These are phyloP conservation scores for Malassezia sympodialis DNA, from an alignment of 1,284 basidiomycete genomes.

Conservation along the genomic window DNA sequence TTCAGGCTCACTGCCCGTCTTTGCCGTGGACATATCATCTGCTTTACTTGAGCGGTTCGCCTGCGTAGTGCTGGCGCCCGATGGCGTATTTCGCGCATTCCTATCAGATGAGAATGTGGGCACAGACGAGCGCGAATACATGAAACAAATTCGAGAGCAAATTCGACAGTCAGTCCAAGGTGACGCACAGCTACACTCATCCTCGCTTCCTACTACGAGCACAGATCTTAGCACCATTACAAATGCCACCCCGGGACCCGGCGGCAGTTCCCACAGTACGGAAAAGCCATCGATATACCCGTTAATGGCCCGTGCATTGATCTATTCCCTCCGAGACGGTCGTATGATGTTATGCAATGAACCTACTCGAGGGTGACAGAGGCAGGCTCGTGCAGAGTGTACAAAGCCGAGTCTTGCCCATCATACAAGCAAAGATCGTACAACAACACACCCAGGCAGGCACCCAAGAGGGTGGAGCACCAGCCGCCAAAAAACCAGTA, in stretches of 20 bases:
- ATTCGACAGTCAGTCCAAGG: neutral
- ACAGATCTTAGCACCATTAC: neutral
- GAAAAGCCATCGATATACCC: neutral
- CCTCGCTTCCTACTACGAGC: neutral
- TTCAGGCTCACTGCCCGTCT: slow-evolving; percentile 29
- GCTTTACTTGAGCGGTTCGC: slow-evolving; percentile 23
- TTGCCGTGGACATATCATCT: slow-evolving; percentile 35
- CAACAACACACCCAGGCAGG: slow-evolving; percentile 37
- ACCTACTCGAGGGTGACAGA: neutral
- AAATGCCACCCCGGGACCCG: neutral
- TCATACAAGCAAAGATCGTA: slow-evolving; percentile 48
- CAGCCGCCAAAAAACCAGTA: slow-evolving; percentile 68
- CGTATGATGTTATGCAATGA: neutral
- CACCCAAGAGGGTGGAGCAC: slow-evolving; percentile 37
- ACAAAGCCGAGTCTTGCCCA: slow-evolving; percentile 44
- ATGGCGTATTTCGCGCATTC: slow-evolving; percentile 27
- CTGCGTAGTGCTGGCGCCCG: slow-evolving; percentile 19
- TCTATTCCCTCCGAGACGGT: slow-evolving; percentile 12
- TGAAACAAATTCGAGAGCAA: neutral
- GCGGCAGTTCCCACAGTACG: neutral
- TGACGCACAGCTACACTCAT: neutral
- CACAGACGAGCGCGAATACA: slow-evolving; percentile 37
- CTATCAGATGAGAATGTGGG: slow-evolving; percentile 22
- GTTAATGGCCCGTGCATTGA: neutral
- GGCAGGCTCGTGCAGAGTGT: slow-evolving; percentile 7